Evolutionary conservation across 2,329 filamentous ascomycete genomes (phyloP), one percentile per base, ranked within the genome.

Genomic region (Aspergillus ochraceus): DNA sequence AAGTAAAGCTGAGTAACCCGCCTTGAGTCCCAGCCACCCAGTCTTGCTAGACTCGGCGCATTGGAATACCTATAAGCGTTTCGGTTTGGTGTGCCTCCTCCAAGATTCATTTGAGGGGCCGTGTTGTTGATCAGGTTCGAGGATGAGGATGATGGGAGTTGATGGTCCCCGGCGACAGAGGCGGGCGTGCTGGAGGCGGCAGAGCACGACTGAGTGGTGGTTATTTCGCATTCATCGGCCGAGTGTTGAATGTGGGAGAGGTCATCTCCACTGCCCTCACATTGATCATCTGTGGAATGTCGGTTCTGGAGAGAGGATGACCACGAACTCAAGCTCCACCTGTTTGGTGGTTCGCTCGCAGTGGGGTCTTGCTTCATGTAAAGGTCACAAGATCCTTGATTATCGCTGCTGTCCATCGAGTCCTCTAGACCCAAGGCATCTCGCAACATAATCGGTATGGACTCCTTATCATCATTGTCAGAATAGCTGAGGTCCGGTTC

Each of bases 1-100:
- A 86, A 70, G 68, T 84, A 86, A n/a, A 83, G 76, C 60, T 83
- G 81, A 3, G 81, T 83, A 2, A 83, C 81, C 58, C 82, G 81
- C 58, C 81, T 82, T 1, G 82, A 81, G 54, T 83, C 81, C 80
- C 83, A 86, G 36, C 80, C 78, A 8, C 80, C 80, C 60, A 83
- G 77, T 62, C 80, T 80, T n/a, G 81, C 82, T 55, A 86, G 70
- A 54, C 80, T 79, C 14, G 83, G 82, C 11, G 82, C 82, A n/a
- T 79, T 74, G 6, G 77, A 74, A 45, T 81, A 75, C 4, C 80
- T 71, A 59, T 80, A 76, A 5, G 72, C 69, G 52, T 75, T 70
- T 54, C 79, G 75, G 54, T 79, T 78, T 32, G 77, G 70, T 55
- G 50, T 62, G 53, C 59, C 68, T 52, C 70, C 73, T 52, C 70